Base-by-base conservation (phyloP, 1,139 yeast genomes). In the Kurtzmaniella quercitrusa region DNA sequence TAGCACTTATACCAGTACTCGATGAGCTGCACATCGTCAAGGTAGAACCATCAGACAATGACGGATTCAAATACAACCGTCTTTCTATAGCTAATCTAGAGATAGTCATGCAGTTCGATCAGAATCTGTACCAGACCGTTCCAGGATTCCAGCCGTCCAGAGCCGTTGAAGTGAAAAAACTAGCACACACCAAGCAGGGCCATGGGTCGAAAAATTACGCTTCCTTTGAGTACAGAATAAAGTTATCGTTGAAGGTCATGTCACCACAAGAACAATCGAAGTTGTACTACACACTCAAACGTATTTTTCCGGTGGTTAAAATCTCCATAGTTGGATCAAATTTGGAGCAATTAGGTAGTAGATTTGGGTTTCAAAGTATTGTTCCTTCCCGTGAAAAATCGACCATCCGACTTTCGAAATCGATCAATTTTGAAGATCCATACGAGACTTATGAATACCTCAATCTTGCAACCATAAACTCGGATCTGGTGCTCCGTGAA, bases 151-250 rank as follows among this genome's bases (percentile, higher is more conserved):
- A 37, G 18, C 37, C 12, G n/a, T 33, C 47, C 8, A 43, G 43
- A 6, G 38, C 44, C 10, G 46, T 48, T 5, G 33, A 23, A 2
- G 44, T 51, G 3, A 51, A 48, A 41, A 52, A 49, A 33, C 37
- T 56, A 15, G 42, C 50, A 4, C 51, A 49, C 8, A 45, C 54
- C 10, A 59, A 58, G 38, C 43, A 42, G 19, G 64, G 64, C 15
- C 64, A 59, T 41, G 64, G 64, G 0, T 45, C 61, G 1, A 44
- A 48, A 34, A 44, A 50, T 25, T 42, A 44, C 27, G 59, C 51
- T 10, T 44, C 55, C 3, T 51, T 45, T 43, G 45, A 44, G 38
- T 46, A 55, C 44, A 40, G 43, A 12, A 45, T 56, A n/a, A 37
- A 45, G 8, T 41, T 55, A 12, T 42, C 44, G 17, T 42, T 45